phyloP scores from a whole-genome alignment of 306 rosid genomes.

The Datisca glomerata region DNA sequence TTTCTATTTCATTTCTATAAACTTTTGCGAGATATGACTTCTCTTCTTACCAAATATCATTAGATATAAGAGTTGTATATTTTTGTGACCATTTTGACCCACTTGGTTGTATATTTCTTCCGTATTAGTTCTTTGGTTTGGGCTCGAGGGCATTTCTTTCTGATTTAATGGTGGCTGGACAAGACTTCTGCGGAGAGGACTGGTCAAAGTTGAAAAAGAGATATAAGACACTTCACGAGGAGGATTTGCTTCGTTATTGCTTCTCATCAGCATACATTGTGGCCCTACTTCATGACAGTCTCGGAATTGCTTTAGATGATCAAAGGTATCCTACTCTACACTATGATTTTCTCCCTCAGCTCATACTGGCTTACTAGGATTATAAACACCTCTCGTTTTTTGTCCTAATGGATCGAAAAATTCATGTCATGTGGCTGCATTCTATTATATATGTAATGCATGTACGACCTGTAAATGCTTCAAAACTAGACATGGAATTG shows the following conservation, averaged over 20 bases:
- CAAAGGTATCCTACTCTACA: conserved; percentile 41
- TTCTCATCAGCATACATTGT: conserved; percentile 93
- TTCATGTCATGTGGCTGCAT: too few species aligned
- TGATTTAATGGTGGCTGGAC: conserved; percentile 65
- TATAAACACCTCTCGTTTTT: too few species aligned
- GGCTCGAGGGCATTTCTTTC: conserved; percentile 56
- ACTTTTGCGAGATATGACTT: too few species aligned
- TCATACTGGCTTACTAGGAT: too few species aligned
- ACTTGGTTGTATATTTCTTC: too few species aligned
- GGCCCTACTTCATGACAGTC: conserved; percentile 89
- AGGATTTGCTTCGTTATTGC: conserved; percentile 75
- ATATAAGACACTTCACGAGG: conserved; percentile 39
- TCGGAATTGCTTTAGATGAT: conserved; percentile 75
- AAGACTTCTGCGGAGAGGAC: conserved; percentile 72
- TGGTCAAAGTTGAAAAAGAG: conserved; percentile 56
- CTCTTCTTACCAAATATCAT: conserved; percentile 1
- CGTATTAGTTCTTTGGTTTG: conserved; percentile 62
- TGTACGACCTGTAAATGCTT: too few species aligned
- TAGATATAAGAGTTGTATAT: conserved; percentile 4
- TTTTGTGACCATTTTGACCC: conserved; percentile 10
- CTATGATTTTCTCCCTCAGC: too few species aligned
- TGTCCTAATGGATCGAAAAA: too few species aligned
- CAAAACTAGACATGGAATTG: too few species aligned
- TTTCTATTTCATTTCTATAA: too few species aligned
- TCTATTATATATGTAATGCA: too few species aligned